Evolutionary conservation across 1,284 basidiomycete species (phyloP).

Genomic region (Ceratobasidium sp.): DNA sequence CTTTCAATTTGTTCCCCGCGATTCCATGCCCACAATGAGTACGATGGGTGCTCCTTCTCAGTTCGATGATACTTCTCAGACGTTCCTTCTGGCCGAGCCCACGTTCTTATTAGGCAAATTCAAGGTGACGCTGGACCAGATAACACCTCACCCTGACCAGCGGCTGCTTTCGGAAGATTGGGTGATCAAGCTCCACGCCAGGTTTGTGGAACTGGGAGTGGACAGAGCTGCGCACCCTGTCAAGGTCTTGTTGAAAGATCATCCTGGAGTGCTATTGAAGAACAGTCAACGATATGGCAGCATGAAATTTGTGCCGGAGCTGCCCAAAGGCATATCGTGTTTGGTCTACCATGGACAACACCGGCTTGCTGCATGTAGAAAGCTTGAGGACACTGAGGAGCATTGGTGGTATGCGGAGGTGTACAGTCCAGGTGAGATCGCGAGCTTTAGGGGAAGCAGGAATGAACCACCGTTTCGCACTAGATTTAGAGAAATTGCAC

Average conservation of each 20-base stretch:
- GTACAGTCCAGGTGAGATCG: not conserved
- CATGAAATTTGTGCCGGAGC: not conserved
- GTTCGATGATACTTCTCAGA: too few species aligned
- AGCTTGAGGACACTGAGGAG: not conserved
- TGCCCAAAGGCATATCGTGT: not conserved
- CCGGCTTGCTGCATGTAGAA: not conserved
- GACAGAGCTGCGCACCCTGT: not conserved
- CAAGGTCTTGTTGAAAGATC: not conserved
- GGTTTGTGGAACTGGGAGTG: not conserved
- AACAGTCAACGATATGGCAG: too few species aligned
- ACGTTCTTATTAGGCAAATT: not conserved
- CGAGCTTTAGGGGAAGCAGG: too few species aligned
- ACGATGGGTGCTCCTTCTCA: too few species aligned
- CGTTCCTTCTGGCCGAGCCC: not conserved
- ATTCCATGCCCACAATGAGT: too few species aligned
- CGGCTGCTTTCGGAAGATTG: not conserved
- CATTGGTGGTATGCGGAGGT: constrained; percentile 21
- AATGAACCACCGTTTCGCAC: not conserved
- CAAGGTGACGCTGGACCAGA: not conserved
- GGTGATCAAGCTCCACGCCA: not conserved
- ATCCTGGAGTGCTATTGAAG: too few species aligned
- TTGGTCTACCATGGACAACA: constrained; percentile 7
- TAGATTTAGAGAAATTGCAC: not conserved
- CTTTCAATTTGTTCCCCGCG: too few species aligned
- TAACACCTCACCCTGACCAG: not conserved